Base-by-base conservation (phyloP, 1,284 basidiomycete species). In the Golubevia sp. region DNA sequence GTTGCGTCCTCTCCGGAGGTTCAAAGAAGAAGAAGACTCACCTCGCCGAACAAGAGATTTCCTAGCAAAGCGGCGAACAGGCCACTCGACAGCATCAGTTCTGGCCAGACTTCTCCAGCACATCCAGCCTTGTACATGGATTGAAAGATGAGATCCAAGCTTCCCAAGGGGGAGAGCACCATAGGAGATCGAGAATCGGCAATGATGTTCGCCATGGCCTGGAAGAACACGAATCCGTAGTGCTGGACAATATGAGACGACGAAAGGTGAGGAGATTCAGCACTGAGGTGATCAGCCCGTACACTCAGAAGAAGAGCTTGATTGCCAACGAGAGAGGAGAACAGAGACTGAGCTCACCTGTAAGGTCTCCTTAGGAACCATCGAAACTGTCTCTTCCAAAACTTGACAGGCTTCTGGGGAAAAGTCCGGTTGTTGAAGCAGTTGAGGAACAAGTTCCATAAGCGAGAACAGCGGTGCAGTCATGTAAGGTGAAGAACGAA, bases 361-460 rank as follows among this genome's bases (percentile, higher is more conserved):
- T n/a, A 53, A 7, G 20, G 27, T 61, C 52, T 77, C 73, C 49
- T 64, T 56, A 30, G 79, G 77, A 30, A 64, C 73, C 25, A 83
- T 68, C 59, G 79, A 68, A 30, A 70, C 68, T 8, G 63, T 66
- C 55, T 78, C 77, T 44, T 77, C 76, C 26, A 76, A 57, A 1
- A 77, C 67, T 7, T 73, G 70, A 53, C 79, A 80, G 52, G 73
- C 68, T 26, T 80, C 74, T 63, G 76, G 64, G 49, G 69, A 66
- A 56, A 69, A 76, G 59, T 83, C 80, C 0, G 79, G 77, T 64
- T 75, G 67, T 18, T 65, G 66, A 4, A 82, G 58, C 15, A 77
- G 56, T 18, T 70, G 54, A 15, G 70, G 68, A 7, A 72, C 69
- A 1, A 74, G 60, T 8, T 59, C 69, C 20, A 80, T 57, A 30